These are phyloP conservation scores for Bruguiera parviflora DNA, from an alignment of 345 rosid species.

Conservation along the genomic window DNA sequence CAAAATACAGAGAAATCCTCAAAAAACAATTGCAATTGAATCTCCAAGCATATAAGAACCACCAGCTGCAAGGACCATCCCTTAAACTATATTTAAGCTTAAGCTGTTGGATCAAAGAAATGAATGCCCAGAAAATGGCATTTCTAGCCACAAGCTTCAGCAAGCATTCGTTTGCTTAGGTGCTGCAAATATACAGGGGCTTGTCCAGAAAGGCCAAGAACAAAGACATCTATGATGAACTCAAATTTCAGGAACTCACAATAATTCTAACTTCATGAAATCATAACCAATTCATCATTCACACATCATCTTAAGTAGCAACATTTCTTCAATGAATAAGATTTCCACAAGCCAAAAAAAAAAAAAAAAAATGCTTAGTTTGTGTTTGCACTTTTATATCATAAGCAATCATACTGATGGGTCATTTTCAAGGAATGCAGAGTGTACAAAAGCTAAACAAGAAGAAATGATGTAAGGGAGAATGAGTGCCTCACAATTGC, in stretches of 20 bases:
- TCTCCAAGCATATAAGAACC: no score
- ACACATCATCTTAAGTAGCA: background rate
- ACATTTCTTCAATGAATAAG: background rate
- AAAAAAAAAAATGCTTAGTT: background rate
- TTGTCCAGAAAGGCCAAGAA: background rate
- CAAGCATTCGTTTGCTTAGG: background rate
- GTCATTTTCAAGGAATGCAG: background rate
- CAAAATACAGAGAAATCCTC: no score
- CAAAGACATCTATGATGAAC: background rate
- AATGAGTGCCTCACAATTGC: slow-evolving; percentile 60
- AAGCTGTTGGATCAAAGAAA: no score
- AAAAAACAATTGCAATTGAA: no score
- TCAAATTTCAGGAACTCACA: no score
- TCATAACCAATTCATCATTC: no score
- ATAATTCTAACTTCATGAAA: no score
- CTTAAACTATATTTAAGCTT: no score
- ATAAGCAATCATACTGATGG: background rate
- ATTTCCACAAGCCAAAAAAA: background rate
- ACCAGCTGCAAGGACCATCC: no score
- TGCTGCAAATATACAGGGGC: background rate
- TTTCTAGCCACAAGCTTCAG: no score
- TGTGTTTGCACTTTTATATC: background rate
- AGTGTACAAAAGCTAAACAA: slow-evolving; percentile 7
- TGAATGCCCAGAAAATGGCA: no score
- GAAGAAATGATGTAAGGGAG: slow-evolving; percentile 1